Base-by-base conservation (phyloP, 2,329 filamentous ascomycete species). In the Pyrenochaeta sp. region DNA sequence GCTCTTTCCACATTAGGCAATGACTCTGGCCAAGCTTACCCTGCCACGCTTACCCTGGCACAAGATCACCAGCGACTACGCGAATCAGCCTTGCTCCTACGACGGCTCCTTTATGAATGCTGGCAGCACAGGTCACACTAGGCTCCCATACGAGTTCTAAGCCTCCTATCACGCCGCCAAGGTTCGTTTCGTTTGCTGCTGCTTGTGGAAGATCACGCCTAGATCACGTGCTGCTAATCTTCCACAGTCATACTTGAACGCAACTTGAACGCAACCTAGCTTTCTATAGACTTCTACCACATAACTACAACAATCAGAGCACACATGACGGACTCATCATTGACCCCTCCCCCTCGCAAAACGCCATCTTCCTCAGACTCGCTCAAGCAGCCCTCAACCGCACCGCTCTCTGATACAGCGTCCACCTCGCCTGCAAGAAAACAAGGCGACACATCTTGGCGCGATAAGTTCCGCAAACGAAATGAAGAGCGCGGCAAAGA, bases 401-500 rank as follows among this genome's bases (percentile, higher is more conserved):
- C n/a, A 19, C 40, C 22, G 8, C 22, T 5, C 22, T 2, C 32
- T n/a, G 7, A 25, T 39, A 28, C 34, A 22, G 4, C 10, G 10
- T 28, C 47, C 28, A 24, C 47, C 15, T 6, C 12, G 9, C 34
- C 32, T 13, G 27, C 27, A 19, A 32, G 7, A 40, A 28, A 37
- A 5, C 28, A 19, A 19, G 19, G 19, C 19, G 19, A 19, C 19
- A 19, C 43, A 13, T 46, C 44, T 19, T 46, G 44, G 44, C 44
- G 25, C 44, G 44, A 46, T 10, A 46, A 46, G 25, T 32, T 46
- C 15, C 44, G 44, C 6, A 32, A 12, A 9, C 44, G 27, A 28
- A n/a, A 9, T 32, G n/a, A 43, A 28, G 47, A 51, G 22, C 55
- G 53, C 6, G 64, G 66, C 13, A 68, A 72, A 13, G 67, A 71